These are phyloP conservation scores for Termitomyces sp. DNA, from an alignment of 768 basidiomycete genomes.

Conservation along the genomic window DNA sequence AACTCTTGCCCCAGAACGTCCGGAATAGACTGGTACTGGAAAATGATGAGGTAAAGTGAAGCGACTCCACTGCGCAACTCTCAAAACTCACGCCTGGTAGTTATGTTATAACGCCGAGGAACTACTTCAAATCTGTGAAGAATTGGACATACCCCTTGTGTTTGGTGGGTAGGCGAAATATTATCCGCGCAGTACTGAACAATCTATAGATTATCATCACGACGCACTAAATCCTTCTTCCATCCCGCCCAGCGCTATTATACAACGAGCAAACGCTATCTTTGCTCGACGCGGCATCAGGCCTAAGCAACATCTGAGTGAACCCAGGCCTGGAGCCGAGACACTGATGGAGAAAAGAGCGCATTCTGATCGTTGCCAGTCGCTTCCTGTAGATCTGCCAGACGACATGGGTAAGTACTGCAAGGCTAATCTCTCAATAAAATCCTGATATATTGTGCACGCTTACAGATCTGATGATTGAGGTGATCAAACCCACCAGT, in stretches of 20 bases:
- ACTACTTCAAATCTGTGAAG: conserved; percentile 80
- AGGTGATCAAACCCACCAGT: conserved; percentile 29
- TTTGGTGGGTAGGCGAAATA: conserved; percentile 37
- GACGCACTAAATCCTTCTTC: conserved; percentile 63
- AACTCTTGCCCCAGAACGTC: conserved; percentile 54
- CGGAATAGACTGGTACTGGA: conserved; percentile 81
- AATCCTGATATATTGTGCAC: conserved; percentile 3
- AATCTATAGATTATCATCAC: conserved; percentile 66
- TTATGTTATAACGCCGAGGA: conserved; percentile 90
- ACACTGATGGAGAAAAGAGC: conserved; percentile 83
- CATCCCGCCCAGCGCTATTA: conserved; percentile 60
- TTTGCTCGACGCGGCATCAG: conserved; percentile 74
- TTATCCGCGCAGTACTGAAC: conserved; percentile 14
- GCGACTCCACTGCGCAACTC: neutral
- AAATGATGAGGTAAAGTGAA: conserved; percentile 75
- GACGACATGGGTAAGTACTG: conserved; percentile 55
- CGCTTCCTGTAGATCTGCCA: conserved; percentile 57
- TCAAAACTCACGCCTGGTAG: conserved; percentile 18
- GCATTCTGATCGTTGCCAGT: conserved; percentile 78
- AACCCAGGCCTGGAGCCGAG: conserved; percentile 80
- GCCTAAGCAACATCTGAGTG: conserved; percentile 91
- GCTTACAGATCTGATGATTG: conserved; percentile 77
- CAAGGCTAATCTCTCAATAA: conserved; percentile 5
- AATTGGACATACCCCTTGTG: conserved; percentile 70
- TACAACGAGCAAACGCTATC: conserved; percentile 68